Conservation (phyloP, 2,329 filamentous ascomycete genomes). For the Septoria petroselini region DNA sequence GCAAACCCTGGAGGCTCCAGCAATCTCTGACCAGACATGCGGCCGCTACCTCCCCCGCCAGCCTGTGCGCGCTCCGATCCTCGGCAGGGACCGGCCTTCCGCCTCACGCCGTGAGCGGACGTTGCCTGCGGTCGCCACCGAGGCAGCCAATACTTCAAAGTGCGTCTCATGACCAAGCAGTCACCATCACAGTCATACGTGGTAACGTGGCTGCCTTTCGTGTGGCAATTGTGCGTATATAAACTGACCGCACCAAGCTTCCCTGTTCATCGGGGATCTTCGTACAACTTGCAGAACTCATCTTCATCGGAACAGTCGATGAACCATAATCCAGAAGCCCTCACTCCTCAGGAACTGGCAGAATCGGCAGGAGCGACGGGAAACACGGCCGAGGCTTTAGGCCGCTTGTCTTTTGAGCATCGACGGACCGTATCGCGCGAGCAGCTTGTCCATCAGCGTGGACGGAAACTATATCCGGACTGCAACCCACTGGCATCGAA, state of each 20-base stretch:
- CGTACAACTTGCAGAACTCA: conserved; percentile 8
- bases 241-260: conserved; percentile 1
- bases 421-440: conserved; percentile 2
- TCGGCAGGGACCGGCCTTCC: conserved; percentile 2
- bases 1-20: background rate
- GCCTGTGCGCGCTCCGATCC: background rate
- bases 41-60: background rate
- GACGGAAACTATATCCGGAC: background rate
- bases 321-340: conserved; percentile 13
- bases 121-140: background rate
- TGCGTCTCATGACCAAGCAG: background rate
- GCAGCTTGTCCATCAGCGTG: background rate
- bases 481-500: conserved; percentile 5
- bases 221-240: background rate
- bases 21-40: too few relatives aligned
- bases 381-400: conserved; percentile 1
- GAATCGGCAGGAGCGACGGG: background rate
- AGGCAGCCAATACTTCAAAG: background rate
- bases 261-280: background rate
- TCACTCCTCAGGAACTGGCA: conserved; percentile 19
- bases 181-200: background rate
- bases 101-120: background rate
- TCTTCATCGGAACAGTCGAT: conserved; percentile 20
- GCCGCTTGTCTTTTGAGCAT: conserved; percentile 4
- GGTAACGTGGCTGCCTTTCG: background rate